Evolutionary conservation across 352 stramenopile species (phyloP).

Genomic region (Pilasporangium apinafurcum): DNA sequence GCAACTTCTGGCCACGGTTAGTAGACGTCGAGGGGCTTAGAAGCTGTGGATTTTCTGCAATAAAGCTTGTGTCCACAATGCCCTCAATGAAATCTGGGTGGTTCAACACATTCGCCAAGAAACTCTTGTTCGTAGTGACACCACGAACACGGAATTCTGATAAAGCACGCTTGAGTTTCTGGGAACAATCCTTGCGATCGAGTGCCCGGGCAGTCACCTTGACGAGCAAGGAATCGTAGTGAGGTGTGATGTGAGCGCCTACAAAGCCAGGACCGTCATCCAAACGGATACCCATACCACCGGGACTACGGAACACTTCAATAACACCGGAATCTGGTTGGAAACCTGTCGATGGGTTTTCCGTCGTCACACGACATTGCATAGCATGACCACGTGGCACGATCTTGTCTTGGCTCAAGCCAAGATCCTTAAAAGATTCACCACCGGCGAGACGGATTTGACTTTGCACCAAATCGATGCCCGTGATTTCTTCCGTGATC

Average conservation of each 20-base stretch:
- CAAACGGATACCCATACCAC: conserved; percentile 95
- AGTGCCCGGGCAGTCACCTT: conserved; percentile 94
- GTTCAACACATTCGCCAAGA: conserved; percentile 93
- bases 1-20: conserved; percentile 94
- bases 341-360: conserved; percentile 94
- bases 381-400: conserved; percentile 91
- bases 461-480: conserved; percentile 95
- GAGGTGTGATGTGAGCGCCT: conserved; percentile 94
- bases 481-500: conserved; percentile 91
- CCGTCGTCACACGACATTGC: conserved; percentile 96
- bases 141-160: conserved; percentile 96
- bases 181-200: conserved; percentile 87
- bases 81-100: conserved; percentile 94
- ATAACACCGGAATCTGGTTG: conserved; percentile 95
- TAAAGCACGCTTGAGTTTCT: conserved; percentile 93
- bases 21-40: conserved; percentile 81
- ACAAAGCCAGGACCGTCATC: conserved; percentile 95
- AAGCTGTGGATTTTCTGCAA: conserved; percentile 93
- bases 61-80: conserved; percentile 95
- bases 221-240: conserved; percentile 97
- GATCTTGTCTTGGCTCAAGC: conserved; percentile 94
- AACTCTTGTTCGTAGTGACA: conserved; percentile 94
- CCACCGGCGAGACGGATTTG: conserved; percentile 94
- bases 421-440: conserved; percentile 90
- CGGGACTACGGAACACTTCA: conserved; percentile 93